Evolutionary conservation across 371 early-diverging fungal species (phyloP).

Genomic region (Umbelopsis sp.): DNA sequence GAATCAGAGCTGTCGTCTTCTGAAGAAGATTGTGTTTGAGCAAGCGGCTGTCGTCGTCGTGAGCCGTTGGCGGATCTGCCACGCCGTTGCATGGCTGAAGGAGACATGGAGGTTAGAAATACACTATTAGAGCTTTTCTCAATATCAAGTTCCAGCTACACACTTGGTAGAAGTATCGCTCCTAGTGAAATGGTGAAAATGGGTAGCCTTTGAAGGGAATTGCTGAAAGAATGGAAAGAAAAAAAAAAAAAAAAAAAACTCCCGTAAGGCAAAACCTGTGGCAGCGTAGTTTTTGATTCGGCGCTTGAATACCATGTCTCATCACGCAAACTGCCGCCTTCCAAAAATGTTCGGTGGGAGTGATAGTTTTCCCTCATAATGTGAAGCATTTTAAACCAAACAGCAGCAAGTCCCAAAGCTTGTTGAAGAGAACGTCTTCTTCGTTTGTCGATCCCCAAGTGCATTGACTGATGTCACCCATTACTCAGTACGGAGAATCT

Average conservation of each 20-base stretch:
- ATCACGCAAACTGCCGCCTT: background rate
- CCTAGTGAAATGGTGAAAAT: constrained; percentile 15
- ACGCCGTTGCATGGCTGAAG: constrained; percentile 19
- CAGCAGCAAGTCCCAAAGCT: too few species aligned
- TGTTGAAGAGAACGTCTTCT: too few species aligned
- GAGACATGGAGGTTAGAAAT: constrained; percentile 10
- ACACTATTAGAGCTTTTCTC: background rate
- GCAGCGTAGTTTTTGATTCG: background rate
- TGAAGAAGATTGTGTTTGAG: constrained; percentile 26
- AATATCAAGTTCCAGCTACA: background rate
- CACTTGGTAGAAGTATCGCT: constrained; percentile 15
- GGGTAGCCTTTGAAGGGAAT: background rate
- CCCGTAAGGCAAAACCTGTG: constrained; percentile 15
- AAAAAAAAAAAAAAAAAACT: constrained; percentile 19
- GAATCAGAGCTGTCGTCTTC: constrained; percentile 48
- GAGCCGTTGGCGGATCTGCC: constrained; percentile 19
- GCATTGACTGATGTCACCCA: too few species aligned
- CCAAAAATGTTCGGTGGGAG: too few species aligned
- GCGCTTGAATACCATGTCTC: background rate
- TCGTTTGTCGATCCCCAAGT: too few species aligned
- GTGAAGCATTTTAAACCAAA: too few species aligned
- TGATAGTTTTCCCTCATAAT: too few species aligned
- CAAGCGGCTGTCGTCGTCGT: constrained; percentile 20
- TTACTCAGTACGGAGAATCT: too few species aligned
- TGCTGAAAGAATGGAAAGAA: background rate